Evolutionary conservation across 495 filamentous ascomycete species (phyloP).

Genomic region (Xylaria scruposa): DNA sequence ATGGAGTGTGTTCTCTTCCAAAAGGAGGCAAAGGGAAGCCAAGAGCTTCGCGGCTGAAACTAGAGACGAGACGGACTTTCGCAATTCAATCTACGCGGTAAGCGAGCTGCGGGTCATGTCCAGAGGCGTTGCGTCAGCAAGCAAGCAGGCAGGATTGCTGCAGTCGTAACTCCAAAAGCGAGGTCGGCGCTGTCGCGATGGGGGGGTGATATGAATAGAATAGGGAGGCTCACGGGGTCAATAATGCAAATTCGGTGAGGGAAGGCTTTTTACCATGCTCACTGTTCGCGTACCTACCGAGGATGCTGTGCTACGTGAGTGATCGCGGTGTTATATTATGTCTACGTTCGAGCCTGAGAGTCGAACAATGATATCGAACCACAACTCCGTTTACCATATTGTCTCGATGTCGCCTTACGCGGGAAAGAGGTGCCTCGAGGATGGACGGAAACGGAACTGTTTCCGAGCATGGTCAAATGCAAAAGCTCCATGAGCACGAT

Average conservation of each 20-base stretch:
- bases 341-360: not conserved
- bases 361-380: conserved; percentile 10
- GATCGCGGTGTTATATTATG: not conserved
- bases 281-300: not conserved
- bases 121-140: not conserved
- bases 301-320: not conserved
- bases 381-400: conserved; percentile 14
- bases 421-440: not conserved
- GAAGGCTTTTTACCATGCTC: not conserved
- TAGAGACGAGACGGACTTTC: not conserved
- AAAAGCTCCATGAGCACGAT: conserved; percentile 16
- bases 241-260: not conserved
- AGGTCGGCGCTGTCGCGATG: not conserved
- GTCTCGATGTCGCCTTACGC: conserved; percentile 10
- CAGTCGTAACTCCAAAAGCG: conserved; percentile 5
- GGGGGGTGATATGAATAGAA: conserved; percentile 9
- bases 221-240: not conserved
- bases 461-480: not conserved
- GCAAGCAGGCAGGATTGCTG: not conserved
- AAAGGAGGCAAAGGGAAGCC: conserved; percentile 12
- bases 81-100: conserved; percentile 24
- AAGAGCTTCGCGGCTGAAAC: conserved; percentile 22
- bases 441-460: conserved; percentile 21
- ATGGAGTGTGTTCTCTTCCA: not conserved
- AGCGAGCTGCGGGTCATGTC: conserved; percentile 6